These are phyloP conservation scores for Xylariales sp. DNA, from an alignment of 2,329 filamentous ascomycete genomes.

Conservation along the genomic window DNA sequence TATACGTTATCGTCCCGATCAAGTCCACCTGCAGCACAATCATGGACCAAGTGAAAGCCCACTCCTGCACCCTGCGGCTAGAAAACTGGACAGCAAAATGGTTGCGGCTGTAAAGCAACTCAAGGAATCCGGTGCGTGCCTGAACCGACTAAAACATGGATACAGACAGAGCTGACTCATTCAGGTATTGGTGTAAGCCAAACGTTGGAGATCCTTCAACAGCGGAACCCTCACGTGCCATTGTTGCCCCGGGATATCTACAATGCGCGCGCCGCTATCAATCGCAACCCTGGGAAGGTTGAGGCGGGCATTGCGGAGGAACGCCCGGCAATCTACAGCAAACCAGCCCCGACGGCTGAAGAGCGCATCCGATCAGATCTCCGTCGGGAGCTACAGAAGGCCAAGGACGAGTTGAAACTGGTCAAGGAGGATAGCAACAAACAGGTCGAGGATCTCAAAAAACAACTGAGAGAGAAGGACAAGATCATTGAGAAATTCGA, in stretches of 20 bases:
- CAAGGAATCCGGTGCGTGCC: slow-evolving; percentile 58
- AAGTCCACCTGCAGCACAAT: slow-evolving; percentile 55
- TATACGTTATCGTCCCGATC: slow-evolving; percentile 58
- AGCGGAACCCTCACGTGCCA: slow-evolving; percentile 58
- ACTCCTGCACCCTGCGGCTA: slow-evolving; percentile 60
- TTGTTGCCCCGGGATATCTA: slow-evolving; percentile 63
- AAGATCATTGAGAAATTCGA: slow-evolving; percentile 59
- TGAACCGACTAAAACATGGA: not conserved
- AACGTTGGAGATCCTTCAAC: slow-evolving; percentile 62
- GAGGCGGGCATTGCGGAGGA: slow-evolving; percentile 56
- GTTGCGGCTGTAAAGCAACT: slow-evolving; percentile 62
- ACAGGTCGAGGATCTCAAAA: slow-evolving; percentile 53
- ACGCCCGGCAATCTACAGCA: slow-evolving; percentile 61
- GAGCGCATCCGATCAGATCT: slow-evolving; percentile 60
- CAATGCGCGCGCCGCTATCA: slow-evolving; percentile 63
- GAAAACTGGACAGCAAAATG: slow-evolving; percentile 64
- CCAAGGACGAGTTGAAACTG: slow-evolving; percentile 51
- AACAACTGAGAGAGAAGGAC: slow-evolving; percentile 59
- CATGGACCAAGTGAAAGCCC: slow-evolving; percentile 64
- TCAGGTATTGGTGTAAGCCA: slow-evolving; percentile 60
- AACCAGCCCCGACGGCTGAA: slow-evolving; percentile 58
- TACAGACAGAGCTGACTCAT: slow-evolving; percentile 26
- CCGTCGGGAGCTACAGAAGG: slow-evolving; percentile 54
- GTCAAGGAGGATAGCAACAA: slow-evolving; percentile 52
- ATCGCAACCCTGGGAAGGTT: slow-evolving; percentile 59